Percentiles rank a stretch among this genome's conserved stretches.
Evolutionary conservation across 2,329 filamentous ascomycete species (phyloP).

Genomic region (Microdochium bolleyi): DNA sequence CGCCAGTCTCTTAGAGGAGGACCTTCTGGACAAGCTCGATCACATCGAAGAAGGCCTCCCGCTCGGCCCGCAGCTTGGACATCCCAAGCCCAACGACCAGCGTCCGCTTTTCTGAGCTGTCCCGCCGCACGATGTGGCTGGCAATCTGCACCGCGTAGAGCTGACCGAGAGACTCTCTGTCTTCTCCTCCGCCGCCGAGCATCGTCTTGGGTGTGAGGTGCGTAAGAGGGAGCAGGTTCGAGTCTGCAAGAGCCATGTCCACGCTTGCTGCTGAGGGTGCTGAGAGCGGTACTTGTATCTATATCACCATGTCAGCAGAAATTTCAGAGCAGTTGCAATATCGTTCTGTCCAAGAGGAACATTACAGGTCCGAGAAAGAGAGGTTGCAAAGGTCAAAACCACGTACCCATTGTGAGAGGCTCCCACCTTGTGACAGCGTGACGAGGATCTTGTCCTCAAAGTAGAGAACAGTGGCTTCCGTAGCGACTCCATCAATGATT

Average conservation of each 20-base stretch:
- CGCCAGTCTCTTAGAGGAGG: conserved; percentile 17
- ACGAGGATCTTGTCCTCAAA: conserved; percentile 90
- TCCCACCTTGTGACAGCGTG: conserved; percentile 78
- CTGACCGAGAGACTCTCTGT: conserved; percentile 77
- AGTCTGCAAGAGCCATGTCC: conserved; percentile 48
- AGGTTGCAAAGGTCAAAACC: background rate
- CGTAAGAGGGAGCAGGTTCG: conserved; percentile 59
- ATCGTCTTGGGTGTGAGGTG: conserved; percentile 83
- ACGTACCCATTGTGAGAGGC: conserved; percentile 83
- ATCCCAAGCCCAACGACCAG: conserved; percentile 57
- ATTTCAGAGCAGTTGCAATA: background rate
- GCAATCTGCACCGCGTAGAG: conserved; percentile 86
- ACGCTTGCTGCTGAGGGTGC: conserved; percentile 55
- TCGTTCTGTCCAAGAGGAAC: too few relatives aligned
- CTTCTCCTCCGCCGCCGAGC: conserved; percentile 71
- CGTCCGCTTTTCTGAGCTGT: conserved; percentile 55
- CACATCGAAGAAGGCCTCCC: conserved; percentile 56
- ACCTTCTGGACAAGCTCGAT: conserved; percentile 55
- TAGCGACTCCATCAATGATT: conserved; percentile 58
- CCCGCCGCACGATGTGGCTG: conserved; percentile 64
- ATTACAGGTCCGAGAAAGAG: too few relatives aligned
- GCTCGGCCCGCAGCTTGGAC: conserved; percentile 36
- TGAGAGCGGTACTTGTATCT: conserved; percentile 76
- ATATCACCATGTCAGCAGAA: conserved; percentile 2
- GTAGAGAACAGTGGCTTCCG: conserved; percentile 62